Conservation (phyloP, 2,329 filamentous ascomycete genomes). For the Corniculantispora saksenae region DNA sequence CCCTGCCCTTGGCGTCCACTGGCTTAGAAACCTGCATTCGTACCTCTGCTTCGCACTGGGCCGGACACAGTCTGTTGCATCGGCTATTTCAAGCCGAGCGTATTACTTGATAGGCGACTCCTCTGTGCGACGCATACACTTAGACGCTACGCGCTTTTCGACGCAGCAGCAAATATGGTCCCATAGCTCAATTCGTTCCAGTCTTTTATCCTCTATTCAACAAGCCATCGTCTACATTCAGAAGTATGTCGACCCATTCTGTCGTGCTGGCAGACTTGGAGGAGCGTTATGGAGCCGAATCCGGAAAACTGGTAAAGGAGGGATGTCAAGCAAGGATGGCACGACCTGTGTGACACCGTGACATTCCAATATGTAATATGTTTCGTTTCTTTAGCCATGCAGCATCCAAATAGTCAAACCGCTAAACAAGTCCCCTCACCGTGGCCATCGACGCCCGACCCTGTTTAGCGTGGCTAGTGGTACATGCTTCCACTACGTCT, state of each 20-base stretch:
- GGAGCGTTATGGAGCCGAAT: slow-evolving; percentile 12
- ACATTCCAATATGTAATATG: neutral
- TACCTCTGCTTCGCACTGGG: neutral
- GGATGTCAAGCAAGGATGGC: neutral
- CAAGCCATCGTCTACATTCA: neutral
- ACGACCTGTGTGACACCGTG: neutral
- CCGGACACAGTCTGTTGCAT: neutral
- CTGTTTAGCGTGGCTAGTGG: neutral
- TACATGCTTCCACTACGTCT: too few relatives aligned
- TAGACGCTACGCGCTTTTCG: neutral
- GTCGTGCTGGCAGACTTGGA: slow-evolving; percentile 6
- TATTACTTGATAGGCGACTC: neutral
- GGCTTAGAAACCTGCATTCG: neutral
- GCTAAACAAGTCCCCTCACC: neutral
- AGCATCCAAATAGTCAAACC: neutral
- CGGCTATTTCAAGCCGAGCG: neutral
- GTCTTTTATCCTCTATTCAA: neutral
- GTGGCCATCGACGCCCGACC: neutral
- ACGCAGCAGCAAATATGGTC: neutral
- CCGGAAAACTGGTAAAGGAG: neutral
- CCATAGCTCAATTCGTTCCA: neutral
- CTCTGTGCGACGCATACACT: neutral
- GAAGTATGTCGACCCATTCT: neutral
- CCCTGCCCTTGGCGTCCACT: neutral
- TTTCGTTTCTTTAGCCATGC: neutral